Evolutionary conservation across 306 rosid genomes (phyloP), one percentile per base, ranked within the genome.

Genomic region (Boehmeria nivea): DNA sequence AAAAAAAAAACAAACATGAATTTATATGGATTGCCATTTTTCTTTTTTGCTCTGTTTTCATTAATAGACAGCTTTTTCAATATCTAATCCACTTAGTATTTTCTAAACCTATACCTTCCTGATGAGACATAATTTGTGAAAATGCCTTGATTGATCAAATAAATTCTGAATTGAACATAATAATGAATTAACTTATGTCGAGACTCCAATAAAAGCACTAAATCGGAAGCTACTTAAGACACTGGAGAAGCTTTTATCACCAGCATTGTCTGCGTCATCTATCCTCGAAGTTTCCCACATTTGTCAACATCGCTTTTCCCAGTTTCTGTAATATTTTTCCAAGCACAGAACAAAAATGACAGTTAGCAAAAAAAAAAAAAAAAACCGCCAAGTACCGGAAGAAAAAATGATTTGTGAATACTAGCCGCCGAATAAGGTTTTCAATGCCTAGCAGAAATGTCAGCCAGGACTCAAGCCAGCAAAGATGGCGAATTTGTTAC

Each of bases 261-360:
- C 14, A 12, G 39, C 2, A 6, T 22, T 8, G 58, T n/a, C 3
- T 16, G 12, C 10, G 42, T 56, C 27, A 18, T 51, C 36, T 66
- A 21, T 33, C 52, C 17, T 49, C 66, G 9, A 45, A 31, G 16
- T 39, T 58, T 16, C 59, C 67, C 7, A 31, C 21, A 11, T 44
- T 66, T 3, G 65, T 54, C 49, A 23, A 16, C 68, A 60, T 43
- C 17, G 54, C 47, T 57, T 39, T 54, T 42, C 64, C 64, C 43
- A 60, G 69, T 60, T 66, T 67, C 65, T 54, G 72, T 31, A 10
- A 4, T 4, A 5, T 51, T n/a, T n/a, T 38, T 48, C 38, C 19
- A 9, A 66, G 16, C 40, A 66, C 27, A 28, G 27, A 34, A 52
- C 14, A 14, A 38, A 13, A 34, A 54, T 17, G n/a, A n/a, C 54